These are phyloP conservation scores for Herpetomonas muscarum DNA, from an alignment of 208 protist genomes.

Conservation along the genomic window DNA sequence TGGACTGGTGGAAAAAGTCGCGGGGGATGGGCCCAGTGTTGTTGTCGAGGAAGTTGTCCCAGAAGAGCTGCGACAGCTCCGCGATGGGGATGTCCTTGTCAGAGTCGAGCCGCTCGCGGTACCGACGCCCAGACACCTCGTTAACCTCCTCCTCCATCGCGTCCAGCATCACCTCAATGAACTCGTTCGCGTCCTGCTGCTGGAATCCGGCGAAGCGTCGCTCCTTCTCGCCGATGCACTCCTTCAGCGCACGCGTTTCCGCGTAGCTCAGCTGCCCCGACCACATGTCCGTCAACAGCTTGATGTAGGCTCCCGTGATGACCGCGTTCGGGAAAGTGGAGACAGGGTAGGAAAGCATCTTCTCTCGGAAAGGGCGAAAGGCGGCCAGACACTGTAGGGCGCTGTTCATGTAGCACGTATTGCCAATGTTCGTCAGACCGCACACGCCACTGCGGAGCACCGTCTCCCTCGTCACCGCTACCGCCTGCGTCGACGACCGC, in stretches of 20 bases:
- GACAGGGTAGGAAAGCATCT: constrained; percentile 53
- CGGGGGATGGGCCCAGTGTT: constrained; percentile 66
- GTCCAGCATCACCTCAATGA: constrained; percentile 89
- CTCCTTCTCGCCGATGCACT: constrained; percentile 35
- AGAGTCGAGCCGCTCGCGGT: constrained; percentile 76
- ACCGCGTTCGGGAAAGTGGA: constrained; percentile 49
- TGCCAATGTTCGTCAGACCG: constrained; percentile 86
- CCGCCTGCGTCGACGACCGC: constrained; percentile 10
- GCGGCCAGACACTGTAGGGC: constrained; percentile 88
- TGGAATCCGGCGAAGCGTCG: constrained; percentile 67
- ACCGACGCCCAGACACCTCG: constrained; percentile 56
- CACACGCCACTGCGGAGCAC: constrained; percentile 45
- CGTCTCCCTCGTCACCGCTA: constrained; percentile 22
- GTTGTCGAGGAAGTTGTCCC: constrained; percentile 85
- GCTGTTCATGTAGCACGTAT: constrained; percentile 93
- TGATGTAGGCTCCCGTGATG: constrained; percentile 41
- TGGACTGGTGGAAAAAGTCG: constrained; percentile 83
- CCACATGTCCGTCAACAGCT: constrained; percentile 59
- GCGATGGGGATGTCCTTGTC: constrained; percentile 57
- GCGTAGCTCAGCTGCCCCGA: constrained; percentile 37
- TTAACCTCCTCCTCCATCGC: constrained; percentile 91
- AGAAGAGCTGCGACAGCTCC: constrained; percentile 78
- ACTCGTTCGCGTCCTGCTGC: constrained; percentile 88
- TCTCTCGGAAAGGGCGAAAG: constrained; percentile 61
- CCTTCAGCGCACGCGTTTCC: constrained; percentile 53